Evolutionary conservation across 768 basidiomycete genomes (phyloP).

Genomic region (Amanita rimosa): DNA sequence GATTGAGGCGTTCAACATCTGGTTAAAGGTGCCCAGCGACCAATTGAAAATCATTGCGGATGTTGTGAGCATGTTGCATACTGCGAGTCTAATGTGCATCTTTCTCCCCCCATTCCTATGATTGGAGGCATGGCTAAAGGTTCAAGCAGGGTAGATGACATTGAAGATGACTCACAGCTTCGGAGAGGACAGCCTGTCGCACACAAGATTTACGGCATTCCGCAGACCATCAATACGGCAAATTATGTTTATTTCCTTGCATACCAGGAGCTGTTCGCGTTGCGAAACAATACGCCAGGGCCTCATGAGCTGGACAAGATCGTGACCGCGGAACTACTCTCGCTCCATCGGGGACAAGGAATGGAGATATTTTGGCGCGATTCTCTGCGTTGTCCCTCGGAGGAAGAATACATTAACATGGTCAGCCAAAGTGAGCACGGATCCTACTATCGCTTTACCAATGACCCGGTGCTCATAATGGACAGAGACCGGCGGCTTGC

Average conservation of each 20-base stretch:
- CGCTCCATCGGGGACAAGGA: slow-evolving; percentile 93
- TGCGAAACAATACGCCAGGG: slow-evolving; percentile 24
- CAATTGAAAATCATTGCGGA: slow-evolving; percentile 65
- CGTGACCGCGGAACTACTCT: slow-evolving; percentile 70
- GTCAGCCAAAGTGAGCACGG: slow-evolving; percentile 75
- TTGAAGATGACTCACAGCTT: slow-evolving; percentile 84
- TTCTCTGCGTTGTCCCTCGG: slow-evolving; percentile 80
- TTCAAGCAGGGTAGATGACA: slow-evolving; percentile 72
- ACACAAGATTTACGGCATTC: slow-evolving; percentile 93
- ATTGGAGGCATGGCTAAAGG: background rate
- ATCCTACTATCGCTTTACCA: too few relatives aligned
- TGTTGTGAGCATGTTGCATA: slow-evolving; percentile 91
- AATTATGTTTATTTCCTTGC: slow-evolving; percentile 97
- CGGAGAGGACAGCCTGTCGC: slow-evolving; percentile 83
- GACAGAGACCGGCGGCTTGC: slow-evolving; percentile 87
- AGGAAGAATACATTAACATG: slow-evolving; percentile 93
- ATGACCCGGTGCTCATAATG: background rate
- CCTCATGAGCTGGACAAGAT: slow-evolving; percentile 49
- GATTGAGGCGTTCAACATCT: slow-evolving; percentile 87
- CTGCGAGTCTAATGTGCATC: slow-evolving; percentile 78
- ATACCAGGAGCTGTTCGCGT: slow-evolving; percentile 68
- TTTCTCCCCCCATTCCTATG: background rate
- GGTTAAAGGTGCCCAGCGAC: slow-evolving; percentile 73
- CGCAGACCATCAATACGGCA: slow-evolving; percentile 94
- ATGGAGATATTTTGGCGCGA: slow-evolving; percentile 94